Evolutionary conservation across 2,329 filamentous ascomycete species (phyloP), one percentile per base, ranked within the genome.

Genomic region (Ophiostoma sp.): DNA sequence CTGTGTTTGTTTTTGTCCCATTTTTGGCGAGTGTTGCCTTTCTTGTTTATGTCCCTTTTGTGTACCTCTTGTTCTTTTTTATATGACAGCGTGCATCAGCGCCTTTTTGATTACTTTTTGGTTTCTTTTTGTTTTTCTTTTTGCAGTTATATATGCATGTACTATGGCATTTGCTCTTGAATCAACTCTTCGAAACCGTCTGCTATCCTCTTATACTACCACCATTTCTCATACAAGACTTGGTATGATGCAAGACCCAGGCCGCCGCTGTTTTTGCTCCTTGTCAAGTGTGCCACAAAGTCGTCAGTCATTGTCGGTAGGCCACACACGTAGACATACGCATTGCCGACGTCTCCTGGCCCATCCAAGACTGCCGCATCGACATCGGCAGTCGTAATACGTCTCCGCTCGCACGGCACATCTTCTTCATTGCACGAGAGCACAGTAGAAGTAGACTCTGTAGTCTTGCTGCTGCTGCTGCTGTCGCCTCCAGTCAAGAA

Each of bases 231-330:
- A 69, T 71, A 79, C 52, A 80, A 52, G 0, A 80, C 77, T 62
- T 76, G 75, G 1, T 74, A 57, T 7, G 69, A n/a, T 1, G 76
- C 72, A 68, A 80, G 73, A 1, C 74, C 74, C 1, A 76, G 66
- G 0, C 77, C 77, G 0, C 70, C 72, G 1, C 41, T 23, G 15
- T 27, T 15, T 27, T 52, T 39, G n/a, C 33, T 41, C 15, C 15
- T 7, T 4, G 78, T 81, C 10, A 86, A 74, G 27, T 83, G 78
- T 27, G 80, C 78, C 0, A 89, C 86, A 73, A 90, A 83, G 67
- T 85, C 82, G 76, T 92, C 90, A 1, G 89, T 91, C 89, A 92
- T 92, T 2, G 75, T 74, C 13, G 87, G 88, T 17, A 89, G 84
- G 0, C 90, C 90, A 75, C 90, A 92, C 0, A 92, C 79, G 76